These are phyloP conservation scores for Rhododendron kiyosumense DNA, from an alignment of 148 eudicot species.

Conservation along the genomic window DNA sequence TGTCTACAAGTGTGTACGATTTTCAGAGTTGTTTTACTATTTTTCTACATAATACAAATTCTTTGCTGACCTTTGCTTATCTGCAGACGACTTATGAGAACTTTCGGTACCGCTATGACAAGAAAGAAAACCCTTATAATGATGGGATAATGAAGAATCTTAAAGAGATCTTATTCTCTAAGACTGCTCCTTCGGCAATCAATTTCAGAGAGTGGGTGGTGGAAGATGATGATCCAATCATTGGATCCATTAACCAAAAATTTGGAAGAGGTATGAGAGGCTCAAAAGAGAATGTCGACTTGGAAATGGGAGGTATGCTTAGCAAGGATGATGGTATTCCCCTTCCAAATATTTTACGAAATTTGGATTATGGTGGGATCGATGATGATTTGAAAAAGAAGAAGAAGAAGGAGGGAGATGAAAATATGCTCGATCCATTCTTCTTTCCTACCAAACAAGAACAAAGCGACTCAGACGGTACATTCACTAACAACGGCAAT, in stretches of 20 bases:
- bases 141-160: slow-evolving; percentile 38
- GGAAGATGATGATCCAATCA: slow-evolving; percentile 38
- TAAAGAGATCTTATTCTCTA: slow-evolving; percentile 39
- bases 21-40: neutral
- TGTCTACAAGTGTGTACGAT: neutral
- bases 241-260: neutral
- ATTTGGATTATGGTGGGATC: slow-evolving; percentile 28
- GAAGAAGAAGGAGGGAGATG: slow-evolving; percentile 13
- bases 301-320: slow-evolving; percentile 24
- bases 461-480: neutral
- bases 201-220: slow-evolving; percentile 43
- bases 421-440: slow-evolving; percentile 15
- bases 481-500: slow-evolving; percentile 5
- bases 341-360: slow-evolving; percentile 28
- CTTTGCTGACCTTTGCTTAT: slow-evolving; percentile 8
- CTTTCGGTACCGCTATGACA: slow-evolving; percentile 65
- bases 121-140: slow-evolving; percentile 54
- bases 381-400: slow-evolving; percentile 29
- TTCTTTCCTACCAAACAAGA: slow-evolving; percentile 12
- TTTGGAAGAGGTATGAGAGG: neutral
- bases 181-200: slow-evolving; percentile 31
- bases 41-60: neutral
- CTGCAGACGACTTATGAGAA: slow-evolving; percentile 69
- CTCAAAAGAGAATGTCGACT: slow-evolving; percentile 15
- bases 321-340: slow-evolving; percentile 20